Evolutionary conservation across 1,284 basidiomycete species (phyloP), one percentile per base, ranked within the genome.

Genomic region (Malassezia japonica): DNA sequence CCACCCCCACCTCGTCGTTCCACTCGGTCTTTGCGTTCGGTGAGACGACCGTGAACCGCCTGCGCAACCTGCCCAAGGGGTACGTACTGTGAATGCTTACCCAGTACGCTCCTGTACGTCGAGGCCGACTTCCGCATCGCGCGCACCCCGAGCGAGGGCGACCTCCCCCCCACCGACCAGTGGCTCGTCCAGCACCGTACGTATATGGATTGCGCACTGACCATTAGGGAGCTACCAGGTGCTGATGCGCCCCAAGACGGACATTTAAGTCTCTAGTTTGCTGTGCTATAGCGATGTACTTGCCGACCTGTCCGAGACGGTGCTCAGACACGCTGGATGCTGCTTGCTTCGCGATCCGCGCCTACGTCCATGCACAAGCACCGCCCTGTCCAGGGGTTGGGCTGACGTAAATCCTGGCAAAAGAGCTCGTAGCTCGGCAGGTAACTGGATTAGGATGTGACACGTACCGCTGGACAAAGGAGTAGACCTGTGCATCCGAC

Each of bases 401-500:
- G 12, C 15, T 9, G 8, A 2, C 34, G 48, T 29, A 50, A 13
- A 31, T 47, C 45, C 10, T 15, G 33, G 21, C 31, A 41, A 18
- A 60, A 63, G 12, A 61, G 40, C 41, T 63, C 59, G 50, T 63
- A 63, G 21, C 35, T 55, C 6, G 61, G 61, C 56, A 63, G 50
- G 35, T 59, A 62, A 15, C 56, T 51, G 31, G 15, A 20, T 29
- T 6, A 31, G 34, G 4, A 13, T 29, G 4, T 21, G 2, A 20
- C 44, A 43, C 40, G 15, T 25, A 57, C 56, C 60, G 40, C 20
- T 43, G 51, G n/a, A 64, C 62, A 46, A 75, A 90, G 79, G 72
- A 74, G 68, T 80, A 81, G 24, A 92, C 86, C 65, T 79, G 79
- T 60, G 79, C 81, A 62, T 91, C 87, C 0, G 81, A 78, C 89